A percentile compares a stretch with the other conserved stretches of the same genome.
Conservation (phyloP, 169 alveolate species). For the Eimeria zaria region DNA sequence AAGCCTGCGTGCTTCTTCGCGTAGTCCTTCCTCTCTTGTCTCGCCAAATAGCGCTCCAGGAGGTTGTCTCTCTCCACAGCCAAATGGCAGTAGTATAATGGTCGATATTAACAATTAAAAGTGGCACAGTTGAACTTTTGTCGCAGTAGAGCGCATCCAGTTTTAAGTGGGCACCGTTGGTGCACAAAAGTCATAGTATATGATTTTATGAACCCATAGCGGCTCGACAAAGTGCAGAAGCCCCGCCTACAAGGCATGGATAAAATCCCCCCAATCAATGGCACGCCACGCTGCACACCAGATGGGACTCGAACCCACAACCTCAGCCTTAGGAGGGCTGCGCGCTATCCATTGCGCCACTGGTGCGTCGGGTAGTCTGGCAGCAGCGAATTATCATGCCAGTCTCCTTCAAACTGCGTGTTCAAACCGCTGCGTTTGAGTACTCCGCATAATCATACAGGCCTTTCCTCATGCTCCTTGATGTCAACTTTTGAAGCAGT, state of each 20-base stretch:
- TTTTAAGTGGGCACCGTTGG: not conserved
- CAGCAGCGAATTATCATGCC: not conserved
- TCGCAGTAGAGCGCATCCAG: not conserved
- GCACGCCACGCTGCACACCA: constrained; percentile 52
- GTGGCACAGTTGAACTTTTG: too few relatives aligned
- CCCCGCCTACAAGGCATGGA: not conserved
- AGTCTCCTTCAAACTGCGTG: too few relatives aligned
- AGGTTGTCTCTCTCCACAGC: too few relatives aligned
- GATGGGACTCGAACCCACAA: constrained; percentile 98
- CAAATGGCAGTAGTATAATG: too few relatives aligned
- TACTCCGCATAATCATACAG: too few relatives aligned
- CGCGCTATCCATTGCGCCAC: constrained; percentile 99
- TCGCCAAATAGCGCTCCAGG: too few relatives aligned
- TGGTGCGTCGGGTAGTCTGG: constrained; percentile 33
- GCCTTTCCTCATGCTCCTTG: too few relatives aligned
- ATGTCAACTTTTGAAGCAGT: not conserved
- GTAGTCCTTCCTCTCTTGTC: too few relatives aligned
- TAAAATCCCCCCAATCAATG: not conserved
- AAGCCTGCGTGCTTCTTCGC: too few relatives aligned
- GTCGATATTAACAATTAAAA: too few relatives aligned
- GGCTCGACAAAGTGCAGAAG: too few relatives aligned
- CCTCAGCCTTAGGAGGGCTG: constrained; percentile 98
- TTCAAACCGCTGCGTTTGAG: too few relatives aligned
- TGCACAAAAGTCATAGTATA: not conserved
- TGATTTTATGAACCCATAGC: not conserved